Evolutionary conservation across 345 rosid species (phyloP).

Genomic region (Eucalyptus pauciflora): DNA sequence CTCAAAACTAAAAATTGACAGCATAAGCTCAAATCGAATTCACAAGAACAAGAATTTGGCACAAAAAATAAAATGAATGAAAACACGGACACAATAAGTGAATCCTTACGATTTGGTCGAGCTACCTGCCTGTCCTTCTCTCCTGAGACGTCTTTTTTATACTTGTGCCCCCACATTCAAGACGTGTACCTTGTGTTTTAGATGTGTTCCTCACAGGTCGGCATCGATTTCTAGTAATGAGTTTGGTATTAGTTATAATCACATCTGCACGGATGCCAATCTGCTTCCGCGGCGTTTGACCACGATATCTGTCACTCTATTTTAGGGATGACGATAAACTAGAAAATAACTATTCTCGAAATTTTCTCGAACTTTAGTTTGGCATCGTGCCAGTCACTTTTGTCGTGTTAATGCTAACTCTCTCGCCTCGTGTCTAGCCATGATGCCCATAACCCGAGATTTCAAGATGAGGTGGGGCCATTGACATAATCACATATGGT

Average conservation of each 20-base stretch:
- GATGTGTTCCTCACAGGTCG: background rate
- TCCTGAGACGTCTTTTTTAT: background rate
- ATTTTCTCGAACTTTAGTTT: background rate
- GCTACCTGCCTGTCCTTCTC: background rate
- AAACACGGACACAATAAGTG: background rate
- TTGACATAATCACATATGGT: background rate
- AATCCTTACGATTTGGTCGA: background rate
- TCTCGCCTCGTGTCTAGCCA: background rate
- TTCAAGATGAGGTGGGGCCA: background rate
- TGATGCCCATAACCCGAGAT: background rate
- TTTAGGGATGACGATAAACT: background rate
- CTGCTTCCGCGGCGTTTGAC: fast-evolving
- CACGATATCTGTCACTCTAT: background rate
- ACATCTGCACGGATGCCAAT: background rate
- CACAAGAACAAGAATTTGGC: background rate
- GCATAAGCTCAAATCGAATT: background rate
- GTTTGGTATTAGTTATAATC: background rate
- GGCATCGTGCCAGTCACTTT: background rate
- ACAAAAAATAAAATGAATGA: background rate
- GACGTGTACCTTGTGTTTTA: background rate
- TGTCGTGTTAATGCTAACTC: background rate
- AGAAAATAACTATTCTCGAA: fast-evolving
- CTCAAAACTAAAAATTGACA: background rate
- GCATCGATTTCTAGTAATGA: background rate
- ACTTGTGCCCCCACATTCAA: background rate